A percentile compares a stretch with the other conserved stretches of the same genome.
phyloP scores from a whole-genome alignment of 2,329 filamentous ascomycete genomes.

The Alternaria rosae region DNA sequence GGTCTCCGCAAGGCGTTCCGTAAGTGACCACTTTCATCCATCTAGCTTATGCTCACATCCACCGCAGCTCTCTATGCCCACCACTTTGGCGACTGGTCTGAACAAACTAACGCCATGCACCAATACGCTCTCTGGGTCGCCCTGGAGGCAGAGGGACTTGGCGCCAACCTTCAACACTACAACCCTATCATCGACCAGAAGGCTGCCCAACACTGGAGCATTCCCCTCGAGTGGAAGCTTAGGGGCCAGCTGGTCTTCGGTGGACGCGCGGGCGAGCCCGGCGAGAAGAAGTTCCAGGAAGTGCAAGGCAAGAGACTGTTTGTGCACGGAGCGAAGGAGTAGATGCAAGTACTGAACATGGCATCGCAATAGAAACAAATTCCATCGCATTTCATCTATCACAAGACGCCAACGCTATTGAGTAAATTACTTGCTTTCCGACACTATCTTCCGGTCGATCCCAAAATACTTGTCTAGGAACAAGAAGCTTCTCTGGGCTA shows the following conservation, averaged over 20 bases:
- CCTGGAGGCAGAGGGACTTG: constrained; percentile 82
- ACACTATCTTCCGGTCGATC: not conserved
- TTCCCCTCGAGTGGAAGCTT: constrained; percentile 77
- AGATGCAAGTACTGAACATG: not conserved
- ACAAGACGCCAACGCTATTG: not conserved
- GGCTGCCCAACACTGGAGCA: constrained; percentile 72
- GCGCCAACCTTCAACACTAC: constrained; percentile 92
- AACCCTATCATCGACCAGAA: constrained; percentile 82
- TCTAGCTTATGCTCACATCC: not conserved
- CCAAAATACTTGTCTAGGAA: not conserved
- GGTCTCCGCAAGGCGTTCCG: constrained; percentile 71
- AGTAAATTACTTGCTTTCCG: not conserved
- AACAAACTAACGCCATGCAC: constrained; percentile 81
- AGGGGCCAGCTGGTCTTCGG: constrained; percentile 88
- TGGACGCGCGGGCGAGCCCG: constrained; percentile 61
- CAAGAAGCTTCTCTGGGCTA: not conserved
- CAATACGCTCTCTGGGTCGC: constrained; percentile 83
- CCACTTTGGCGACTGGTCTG: constrained; percentile 78
- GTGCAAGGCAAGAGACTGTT: constrained; percentile 67
- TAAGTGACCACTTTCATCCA: not conserved
- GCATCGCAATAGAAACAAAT: not conserved
- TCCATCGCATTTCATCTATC: not conserved
- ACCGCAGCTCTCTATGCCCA: constrained; percentile 70
- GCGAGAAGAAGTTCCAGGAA: constrained; percentile 70
- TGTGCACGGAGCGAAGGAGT: constrained; percentile 47